phyloP scores from a whole-genome alignment of 805 yeast species.

The Hagleromyces aurorensis region DNA sequence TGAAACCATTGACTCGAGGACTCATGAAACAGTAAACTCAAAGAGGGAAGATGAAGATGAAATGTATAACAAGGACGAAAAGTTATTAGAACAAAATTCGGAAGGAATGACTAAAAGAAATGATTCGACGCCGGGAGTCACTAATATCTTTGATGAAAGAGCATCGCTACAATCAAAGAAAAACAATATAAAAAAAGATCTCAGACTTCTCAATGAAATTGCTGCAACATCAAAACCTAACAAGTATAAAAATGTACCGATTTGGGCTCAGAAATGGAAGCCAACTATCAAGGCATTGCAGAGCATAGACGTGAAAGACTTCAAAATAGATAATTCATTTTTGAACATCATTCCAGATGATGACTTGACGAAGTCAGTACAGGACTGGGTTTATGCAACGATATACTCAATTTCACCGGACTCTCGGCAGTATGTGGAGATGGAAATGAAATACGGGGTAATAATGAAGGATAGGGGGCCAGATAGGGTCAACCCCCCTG shows the following conservation, averaged over 20 bases:
- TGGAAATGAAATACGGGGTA: conserved; percentile 69
- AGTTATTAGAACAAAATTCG: conserved; percentile 1
- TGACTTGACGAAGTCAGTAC: conserved; percentile 70
- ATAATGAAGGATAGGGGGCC: conserved; percentile 59
- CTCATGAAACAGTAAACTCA: neutral
- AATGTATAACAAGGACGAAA: conserved; percentile 3
- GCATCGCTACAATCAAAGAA: conserved; percentile 24
- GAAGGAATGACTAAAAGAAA: conserved; percentile 1
- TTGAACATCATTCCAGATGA: conserved; percentile 71
- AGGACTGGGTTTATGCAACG: conserved; percentile 86
- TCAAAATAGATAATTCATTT: conserved; percentile 34
- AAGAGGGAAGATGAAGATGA: conserved; percentile 1
- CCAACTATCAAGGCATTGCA: conserved; percentile 35
- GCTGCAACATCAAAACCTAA: conserved; percentile 43
- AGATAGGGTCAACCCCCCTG: conserved; percentile 54
- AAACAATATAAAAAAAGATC: conserved; percentile 28
- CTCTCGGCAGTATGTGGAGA: conserved; percentile 49
- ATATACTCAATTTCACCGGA: conserved; percentile 54
- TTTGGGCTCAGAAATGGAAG: conserved; percentile 77
- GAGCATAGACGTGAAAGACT: conserved; percentile 26
- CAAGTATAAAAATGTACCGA: conserved; percentile 58
- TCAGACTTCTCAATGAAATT: conserved; percentile 24
- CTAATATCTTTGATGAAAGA: conserved; percentile 28
- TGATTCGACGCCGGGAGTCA: conserved; percentile 7
- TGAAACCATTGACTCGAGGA: too few relatives aligned